phyloP scores from a whole-genome alignment of 2,329 filamentous ascomycete genomes.

The Periconia macrospinosa region DNA sequence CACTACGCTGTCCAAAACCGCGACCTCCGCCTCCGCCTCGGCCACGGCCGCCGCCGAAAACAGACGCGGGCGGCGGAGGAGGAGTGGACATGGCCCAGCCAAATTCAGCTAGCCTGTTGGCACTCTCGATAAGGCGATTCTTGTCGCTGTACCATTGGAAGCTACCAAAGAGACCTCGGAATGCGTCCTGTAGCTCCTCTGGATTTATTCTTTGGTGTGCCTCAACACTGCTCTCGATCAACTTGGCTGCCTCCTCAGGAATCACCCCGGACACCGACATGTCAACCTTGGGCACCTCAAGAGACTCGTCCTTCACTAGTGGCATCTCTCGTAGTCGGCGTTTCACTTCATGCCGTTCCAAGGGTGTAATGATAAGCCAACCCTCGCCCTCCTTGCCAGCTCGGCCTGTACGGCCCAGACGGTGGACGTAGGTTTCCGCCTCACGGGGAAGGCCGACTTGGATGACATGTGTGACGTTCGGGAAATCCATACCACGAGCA shows the following conservation, averaged over 20 bases:
- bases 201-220: constrained; percentile 50
- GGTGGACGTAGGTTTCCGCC: constrained; percentile 55
- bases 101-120: constrained; percentile 50
- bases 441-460: constrained; percentile 52
- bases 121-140: constrained; percentile 44
- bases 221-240: constrained; percentile 49
- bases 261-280: constrained; percentile 46
- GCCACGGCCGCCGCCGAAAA: constrained; percentile 15
- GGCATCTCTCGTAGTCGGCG: constrained; percentile 61
- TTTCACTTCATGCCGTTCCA: constrained; percentile 56
- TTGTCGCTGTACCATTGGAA: constrained; percentile 49
- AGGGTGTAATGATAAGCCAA: constrained; percentile 64
- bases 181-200: constrained; percentile 52
- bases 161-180: constrained; percentile 61
- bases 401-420: constrained; percentile 59
- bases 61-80: constrained; percentile 38
- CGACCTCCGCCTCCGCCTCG: constrained; percentile 14
- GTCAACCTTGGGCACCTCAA: constrained; percentile 56
- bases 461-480: constrained; percentile 56
- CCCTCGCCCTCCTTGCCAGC: constrained; percentile 73
- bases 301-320: constrained; percentile 56
- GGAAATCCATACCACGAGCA: constrained; percentile 57
- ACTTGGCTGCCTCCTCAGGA: constrained; percentile 45
- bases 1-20: constrained; percentile 1
- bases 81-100: constrained; percentile 51